A percentile compares a stretch with the other conserved stretches of the same genome.
These are phyloP conservation scores for Rhodotorula sphaerocarpa DNA, from an alignment of 768 basidiomycete genomes.

Conservation along the genomic window DNA sequence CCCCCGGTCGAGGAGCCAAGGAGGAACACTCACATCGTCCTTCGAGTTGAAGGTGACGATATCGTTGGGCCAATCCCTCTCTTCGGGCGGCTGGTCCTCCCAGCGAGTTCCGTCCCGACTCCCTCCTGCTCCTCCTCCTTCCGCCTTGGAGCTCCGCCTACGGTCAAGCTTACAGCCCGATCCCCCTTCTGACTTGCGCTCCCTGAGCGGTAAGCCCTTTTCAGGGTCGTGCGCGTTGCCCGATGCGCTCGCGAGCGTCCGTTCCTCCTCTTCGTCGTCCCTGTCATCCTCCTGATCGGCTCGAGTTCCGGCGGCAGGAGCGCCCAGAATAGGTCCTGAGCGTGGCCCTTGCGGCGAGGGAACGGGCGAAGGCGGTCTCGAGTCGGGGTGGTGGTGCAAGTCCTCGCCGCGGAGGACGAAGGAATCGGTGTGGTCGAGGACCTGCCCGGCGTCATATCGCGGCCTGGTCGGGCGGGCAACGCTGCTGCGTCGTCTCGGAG, in stretches of 20 bases:
- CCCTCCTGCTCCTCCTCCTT: not conserved
- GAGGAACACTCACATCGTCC: slow-evolving; percentile 19
- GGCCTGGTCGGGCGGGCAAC: not conserved
- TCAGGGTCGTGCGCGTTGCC: not conserved
- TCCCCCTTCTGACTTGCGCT: not conserved
- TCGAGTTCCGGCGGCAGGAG: not conserved
- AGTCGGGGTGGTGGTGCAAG: not conserved
- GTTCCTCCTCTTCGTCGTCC: not conserved
- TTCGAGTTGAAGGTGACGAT: slow-evolving; percentile 37
- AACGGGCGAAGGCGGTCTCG: not conserved
- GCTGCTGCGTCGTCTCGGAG: not conserved
- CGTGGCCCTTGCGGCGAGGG: too few species aligned
- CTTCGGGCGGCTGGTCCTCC: slow-evolving; percentile 6
- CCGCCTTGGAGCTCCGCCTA: not conserved
- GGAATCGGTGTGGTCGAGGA: slow-evolving; percentile 6
- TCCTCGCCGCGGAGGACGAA: slow-evolving; percentile 7
- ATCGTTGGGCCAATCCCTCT: slow-evolving; percentile 34
- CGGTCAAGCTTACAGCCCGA: too few species aligned
- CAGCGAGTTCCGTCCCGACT: not conserved
- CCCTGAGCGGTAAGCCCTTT: not conserved
- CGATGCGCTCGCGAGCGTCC: not conserved
- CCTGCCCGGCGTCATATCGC: not conserved
- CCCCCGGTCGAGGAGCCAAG: not conserved
- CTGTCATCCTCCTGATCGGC: not conserved
- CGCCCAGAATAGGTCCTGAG: too few species aligned